phyloP scores from a whole-genome alignment of 176 grass and related monocot species.

The Oryza punctata region DNA sequence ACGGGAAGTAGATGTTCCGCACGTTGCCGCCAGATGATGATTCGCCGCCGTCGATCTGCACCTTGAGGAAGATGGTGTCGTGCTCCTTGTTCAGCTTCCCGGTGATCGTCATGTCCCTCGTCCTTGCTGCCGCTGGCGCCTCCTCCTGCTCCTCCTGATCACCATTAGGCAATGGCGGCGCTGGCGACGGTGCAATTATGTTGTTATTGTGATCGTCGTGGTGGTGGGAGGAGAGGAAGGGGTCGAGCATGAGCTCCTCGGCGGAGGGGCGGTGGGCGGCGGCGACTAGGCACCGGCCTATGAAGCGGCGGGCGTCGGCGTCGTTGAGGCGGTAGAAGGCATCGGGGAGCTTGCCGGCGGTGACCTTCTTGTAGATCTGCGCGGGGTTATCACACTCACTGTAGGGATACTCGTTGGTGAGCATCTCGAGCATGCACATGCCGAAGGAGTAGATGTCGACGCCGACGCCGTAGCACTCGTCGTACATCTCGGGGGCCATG shows the following conservation, averaged over 20 bases:
- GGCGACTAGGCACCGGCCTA: conserved; percentile 52
- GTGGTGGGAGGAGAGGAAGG: conserved; percentile 53
- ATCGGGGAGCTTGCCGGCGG: conserved; percentile 72
- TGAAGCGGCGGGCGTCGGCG: conserved; percentile 53
- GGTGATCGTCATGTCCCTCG: conserved; percentile 73
- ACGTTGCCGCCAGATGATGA: conserved; percentile 5
- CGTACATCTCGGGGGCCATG: conserved; percentile 96
- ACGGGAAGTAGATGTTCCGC: conserved; percentile 96
- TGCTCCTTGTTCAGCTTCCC: conserved; percentile 86
- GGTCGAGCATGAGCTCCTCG: conserved; percentile 66
- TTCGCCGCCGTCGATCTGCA: conserved; percentile 69
- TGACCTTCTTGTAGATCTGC: conserved; percentile 99
- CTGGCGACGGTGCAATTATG: not conserved
- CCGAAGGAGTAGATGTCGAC: conserved; percentile 92
- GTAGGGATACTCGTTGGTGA: conserved; percentile 84
- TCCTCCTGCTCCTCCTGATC: not conserved
- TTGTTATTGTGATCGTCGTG: conserved; percentile 12
- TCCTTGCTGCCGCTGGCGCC: not conserved
- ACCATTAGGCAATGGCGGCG: not conserved
- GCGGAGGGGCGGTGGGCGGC: conserved; percentile 60
- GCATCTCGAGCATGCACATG: conserved; percentile 96
- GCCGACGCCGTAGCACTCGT: conserved; percentile 76
- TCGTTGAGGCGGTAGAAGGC: conserved; percentile 60
- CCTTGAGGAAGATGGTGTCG: conserved; percentile 87
- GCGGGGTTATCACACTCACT: conserved; percentile 84